phyloP scores from a whole-genome alignment of 768 basidiomycete genomes.

The Leccinum incarnatum region DNA sequence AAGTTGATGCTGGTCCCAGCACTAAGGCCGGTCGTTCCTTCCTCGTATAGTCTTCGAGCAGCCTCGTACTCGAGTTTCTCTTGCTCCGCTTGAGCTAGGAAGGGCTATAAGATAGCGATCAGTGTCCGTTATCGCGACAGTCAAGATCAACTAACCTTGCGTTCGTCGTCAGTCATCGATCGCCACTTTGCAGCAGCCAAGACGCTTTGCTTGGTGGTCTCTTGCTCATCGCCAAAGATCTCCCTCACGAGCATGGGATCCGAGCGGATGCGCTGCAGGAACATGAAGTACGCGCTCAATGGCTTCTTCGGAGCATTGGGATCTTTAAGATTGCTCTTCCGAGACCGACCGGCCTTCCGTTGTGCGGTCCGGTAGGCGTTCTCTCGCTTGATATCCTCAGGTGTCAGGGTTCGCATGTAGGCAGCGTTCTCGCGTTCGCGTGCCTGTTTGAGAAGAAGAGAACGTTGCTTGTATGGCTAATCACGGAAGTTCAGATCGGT shows the following conservation, averaged over 20 bases:
- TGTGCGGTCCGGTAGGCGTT: constrained; percentile 89
- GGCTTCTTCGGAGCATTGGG: constrained; percentile 97
- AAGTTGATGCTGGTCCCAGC: constrained; percentile 77
- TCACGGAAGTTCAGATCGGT: constrained; percentile 21
- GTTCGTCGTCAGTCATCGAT: constrained; percentile 88
- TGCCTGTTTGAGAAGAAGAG: constrained; percentile 79
- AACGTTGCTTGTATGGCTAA: constrained; percentile 83
- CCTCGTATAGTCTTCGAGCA: constrained; percentile 83
- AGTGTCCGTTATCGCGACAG: constrained; percentile 9
- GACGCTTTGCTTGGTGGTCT: constrained; percentile 93
- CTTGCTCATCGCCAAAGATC: constrained; percentile 86
- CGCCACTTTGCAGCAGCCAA: constrained; percentile 92
- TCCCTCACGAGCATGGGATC: constrained; percentile 70
- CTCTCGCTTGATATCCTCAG: constrained; percentile 93
- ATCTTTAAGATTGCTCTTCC: constrained; percentile 94
- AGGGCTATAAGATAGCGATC: constrained; percentile 56
- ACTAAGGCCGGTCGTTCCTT: constrained; percentile 65
- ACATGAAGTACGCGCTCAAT: constrained; percentile 92
- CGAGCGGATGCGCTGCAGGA: constrained; percentile 85
- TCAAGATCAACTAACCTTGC: constrained; percentile 58
- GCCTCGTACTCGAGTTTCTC: constrained; percentile 94
- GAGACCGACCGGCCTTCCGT: constrained; percentile 88
- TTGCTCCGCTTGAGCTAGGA: constrained; percentile 89
- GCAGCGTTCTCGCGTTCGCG: constrained; percentile 78
- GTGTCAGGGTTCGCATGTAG: constrained; percentile 87